These are phyloP conservation scores for Colletotrichum trifolii DNA, from an alignment of 2,329 filamentous ascomycete species.

Conservation along the genomic window DNA sequence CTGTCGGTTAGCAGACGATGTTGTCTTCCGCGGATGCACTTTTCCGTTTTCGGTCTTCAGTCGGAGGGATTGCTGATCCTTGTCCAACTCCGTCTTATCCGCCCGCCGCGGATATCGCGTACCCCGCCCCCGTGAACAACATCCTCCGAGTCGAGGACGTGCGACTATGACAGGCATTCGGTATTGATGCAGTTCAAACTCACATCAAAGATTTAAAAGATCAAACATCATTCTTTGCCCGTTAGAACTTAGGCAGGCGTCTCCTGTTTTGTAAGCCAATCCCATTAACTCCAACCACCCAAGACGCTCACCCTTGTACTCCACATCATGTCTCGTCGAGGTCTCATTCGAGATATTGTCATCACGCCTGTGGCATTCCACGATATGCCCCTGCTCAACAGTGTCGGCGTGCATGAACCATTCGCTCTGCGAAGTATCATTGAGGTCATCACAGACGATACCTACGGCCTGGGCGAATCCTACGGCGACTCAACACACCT, in stretches of 20 bases:
- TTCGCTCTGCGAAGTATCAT: constrained; percentile 55
- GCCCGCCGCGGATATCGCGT: constrained; percentile 17
- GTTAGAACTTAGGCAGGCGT: too few species aligned
- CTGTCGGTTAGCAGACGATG: not conserved
- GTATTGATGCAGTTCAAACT: too few species aligned
- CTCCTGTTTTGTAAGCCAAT: not conserved
- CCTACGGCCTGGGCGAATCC: constrained; percentile 53
- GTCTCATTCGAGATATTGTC: constrained; percentile 49
- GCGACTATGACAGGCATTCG: too few species aligned
- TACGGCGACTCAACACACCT: constrained; percentile 54
- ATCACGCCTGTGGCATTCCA: constrained; percentile 57
- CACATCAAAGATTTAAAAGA: too few species aligned
- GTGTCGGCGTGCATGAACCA: constrained; percentile 56
- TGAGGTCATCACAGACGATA: constrained; percentile 48
- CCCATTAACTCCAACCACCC: not conserved
- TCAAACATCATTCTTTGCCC: too few species aligned
- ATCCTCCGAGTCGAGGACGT: not conserved
- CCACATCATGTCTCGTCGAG: constrained; percentile 41
- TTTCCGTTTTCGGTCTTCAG: constrained; percentile 23
- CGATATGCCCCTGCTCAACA: constrained; percentile 57
- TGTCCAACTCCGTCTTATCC: constrained; percentile 18
- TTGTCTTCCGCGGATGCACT: constrained; percentile 9
- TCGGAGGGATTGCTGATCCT: constrained; percentile 10
- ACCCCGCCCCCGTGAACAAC: not conserved
- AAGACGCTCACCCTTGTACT: not conserved